Base-by-base conservation (phyloP, 73 alveolate genomes). In the Breviolum minutum region DNA sequence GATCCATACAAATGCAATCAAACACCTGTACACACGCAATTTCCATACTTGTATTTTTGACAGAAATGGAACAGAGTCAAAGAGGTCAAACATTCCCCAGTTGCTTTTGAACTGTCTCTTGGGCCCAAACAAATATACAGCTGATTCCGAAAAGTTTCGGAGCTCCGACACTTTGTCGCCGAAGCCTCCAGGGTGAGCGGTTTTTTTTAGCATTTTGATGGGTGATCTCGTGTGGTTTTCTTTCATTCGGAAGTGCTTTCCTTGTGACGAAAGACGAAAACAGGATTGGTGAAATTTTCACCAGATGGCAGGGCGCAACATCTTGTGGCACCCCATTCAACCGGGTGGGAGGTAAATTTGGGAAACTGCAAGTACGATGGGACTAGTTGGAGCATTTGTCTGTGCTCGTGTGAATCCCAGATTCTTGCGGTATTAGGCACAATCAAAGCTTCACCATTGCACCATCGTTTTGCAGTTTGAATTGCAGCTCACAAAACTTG, bases 141-240 rank as follows among this genome's bases (percentile, higher is more conserved):
- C 97, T 13, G 97, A 92, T 48, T 83, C 81, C 12, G 97, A 71
- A 68, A 92, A 92, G 89, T 92, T 92, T 16, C 89, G 69, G 27
- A 92, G 80, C 77, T 92, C 97, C 61, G 97, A 83, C 63, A 92
- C 97, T 80, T 92, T 92, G 97, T 92, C 97, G 48, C 97, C 97
- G 26, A 92, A 92, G 88, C 97, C 97, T 92, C 19, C 14, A 26
- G 5, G 62, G 73, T 70, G 16, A 20, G 40, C 54, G 74, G 70
- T 26, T 27, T 74, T 14, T 64, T 5, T 12, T n/a, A 9, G 64
- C 17, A 9, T 19, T 63, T 29, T 9, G 16, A 26, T 19, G 29
- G 85, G n/a, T 13, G 85, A 74, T 74, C 85, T 74, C 30, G 17
- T 74, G 8, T 74, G 27, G 54, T 63, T 63, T 70, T 76, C 40